Conservation (phyloP, 768 basidiomycete genomes). For the Phanerochaete carnosa region DNA sequence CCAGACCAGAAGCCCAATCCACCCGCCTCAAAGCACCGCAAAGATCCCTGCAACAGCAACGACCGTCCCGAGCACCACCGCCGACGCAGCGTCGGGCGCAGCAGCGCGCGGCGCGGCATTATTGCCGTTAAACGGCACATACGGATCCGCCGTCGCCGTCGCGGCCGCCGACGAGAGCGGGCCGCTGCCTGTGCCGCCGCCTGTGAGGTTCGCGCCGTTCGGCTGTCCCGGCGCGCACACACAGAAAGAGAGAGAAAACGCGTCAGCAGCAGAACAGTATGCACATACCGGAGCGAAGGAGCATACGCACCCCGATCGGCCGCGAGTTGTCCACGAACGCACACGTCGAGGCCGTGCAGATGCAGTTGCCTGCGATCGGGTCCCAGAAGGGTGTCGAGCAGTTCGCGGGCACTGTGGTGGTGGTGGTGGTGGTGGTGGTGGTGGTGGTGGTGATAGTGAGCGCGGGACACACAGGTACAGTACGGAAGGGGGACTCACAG, state of each 20-base stretch:
- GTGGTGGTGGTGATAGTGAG: not conserved
- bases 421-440: conserved; percentile 2
- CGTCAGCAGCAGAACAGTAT: conserved; percentile 8
- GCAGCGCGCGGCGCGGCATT: conserved; percentile 8
- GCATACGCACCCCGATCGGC: conserved; percentile 57
- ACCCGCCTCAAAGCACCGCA: conserved; percentile 15
- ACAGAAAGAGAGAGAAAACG: not conserved
- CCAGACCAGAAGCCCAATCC: too few relatives aligned
- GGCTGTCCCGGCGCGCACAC: too few relatives aligned
- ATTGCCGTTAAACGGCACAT: conserved; percentile 46
- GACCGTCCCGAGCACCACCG: conserved; percentile 34
- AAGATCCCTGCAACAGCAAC: conserved; percentile 27
- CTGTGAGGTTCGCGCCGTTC: conserved; percentile 68
- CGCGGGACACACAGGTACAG: not conserved
- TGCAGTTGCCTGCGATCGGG: conserved; percentile 61
- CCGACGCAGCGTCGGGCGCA: conserved; percentile 29
- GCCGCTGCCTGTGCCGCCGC: conserved; percentile 50
- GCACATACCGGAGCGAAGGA: conserved; percentile 8
- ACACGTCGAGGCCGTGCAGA: conserved; percentile 56
- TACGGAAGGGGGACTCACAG: conserved; percentile 36
- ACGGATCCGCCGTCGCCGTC: conserved; percentile 32
- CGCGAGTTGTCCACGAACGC: conserved; percentile 61
- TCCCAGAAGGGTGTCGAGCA: conserved; percentile 84
- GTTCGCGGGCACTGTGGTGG: conserved; percentile 54
- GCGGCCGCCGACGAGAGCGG: conserved; percentile 25